Base-by-base conservation (phyloP, 345 rosid species). In the Gossypium sturtianum region DNA sequence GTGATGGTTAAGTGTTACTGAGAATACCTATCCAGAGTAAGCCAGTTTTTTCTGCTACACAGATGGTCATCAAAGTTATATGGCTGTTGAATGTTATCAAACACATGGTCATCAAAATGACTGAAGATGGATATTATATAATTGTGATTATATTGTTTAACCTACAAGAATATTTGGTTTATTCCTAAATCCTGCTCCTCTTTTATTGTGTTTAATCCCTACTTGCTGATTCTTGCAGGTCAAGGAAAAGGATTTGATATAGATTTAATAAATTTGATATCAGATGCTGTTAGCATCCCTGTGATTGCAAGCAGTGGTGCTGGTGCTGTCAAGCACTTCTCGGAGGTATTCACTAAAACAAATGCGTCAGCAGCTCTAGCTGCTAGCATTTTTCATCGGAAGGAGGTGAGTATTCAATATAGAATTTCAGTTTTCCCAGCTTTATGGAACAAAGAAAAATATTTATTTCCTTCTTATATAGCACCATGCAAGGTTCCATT, bases 251-350 rank as follows among this genome's bases (percentile, higher is more conserved):
- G 99, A 57, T 95, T 87, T 23, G 98, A 93, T 62, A 77, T 85
- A 62, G 97, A 89, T 78, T 79, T 96, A 23, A 82, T 93, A 71
- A 84, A 90, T 82, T 76, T 91, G 87, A 88, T 96, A 59, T 90
- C 97, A 2, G 95, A 93, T 74, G 89, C 97, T 13, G 97, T 96
- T 74, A 89, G 84, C 87, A 89, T 93, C 71, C 99, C 99, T 9
- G 97, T 95, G 66, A 93, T 93, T 7, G 98, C 99, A 62, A 95
- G 99, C 79, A 95, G 99, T 58, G 99, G 99, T 41, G 99, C 98
- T 8, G 99, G 97, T 71, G 66, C 81, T 73, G 87, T 78, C 6
- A 87, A 88, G 45, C 98, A 93, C 82, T 95, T 95, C 86, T 82
- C 92, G 0, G 97, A 91, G 83, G 98, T 90, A 27, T 96, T 91